Base-by-base conservation (phyloP, 1,139 yeast species). In the Blastobotrys ciferrii region DNA sequence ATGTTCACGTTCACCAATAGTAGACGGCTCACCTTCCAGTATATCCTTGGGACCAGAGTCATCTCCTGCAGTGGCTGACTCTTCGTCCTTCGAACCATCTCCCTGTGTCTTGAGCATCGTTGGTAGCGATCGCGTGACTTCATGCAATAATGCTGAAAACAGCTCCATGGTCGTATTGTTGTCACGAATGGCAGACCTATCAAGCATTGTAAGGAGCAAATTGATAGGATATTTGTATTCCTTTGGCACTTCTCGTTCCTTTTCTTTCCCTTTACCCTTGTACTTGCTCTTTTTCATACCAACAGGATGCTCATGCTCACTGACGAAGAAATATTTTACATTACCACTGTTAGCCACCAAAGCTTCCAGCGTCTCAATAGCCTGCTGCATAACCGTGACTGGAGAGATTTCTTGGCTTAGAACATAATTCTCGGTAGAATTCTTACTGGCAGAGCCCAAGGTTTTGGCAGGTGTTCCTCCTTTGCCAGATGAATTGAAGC, bases 141-240 rank as follows among this genome's bases (percentile, higher is more conserved):
- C 80, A 60, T 86, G 92, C 41, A 89, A 72, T 9, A 88, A 79
- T 49, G 87, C 73, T 0, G 96, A 84, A 36, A 88, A 70, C 35
- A 82, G 69, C 60, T 89, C 96, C 81, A 89, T 78, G 54, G 88
- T 74, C 2, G 81, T 78, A 13, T 84, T 81, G 62, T 86, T 95
- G 50, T 84, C 87, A 31, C 79, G 78, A 43, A 89, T 78, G 12
- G 82, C 63, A 9, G 76, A 74, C 52, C 82, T 80, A 39, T 82
- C 87, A 51, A 91, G 71, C 28, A 91, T 65, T 18, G 72, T 70
- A 47, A 91, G 70, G 33, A 91, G 68, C 46, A 79, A 70, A 62
- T 88, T 89, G 56, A 91, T 77, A 1, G 96, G 95, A 64, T 75
- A 87, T 60, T 72, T 76, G 51, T 72, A 76, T 54, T 72, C 80